Base-by-base conservation (phyloP, 805 yeast genomes). In the Brettanomyces custersianus region DNA sequence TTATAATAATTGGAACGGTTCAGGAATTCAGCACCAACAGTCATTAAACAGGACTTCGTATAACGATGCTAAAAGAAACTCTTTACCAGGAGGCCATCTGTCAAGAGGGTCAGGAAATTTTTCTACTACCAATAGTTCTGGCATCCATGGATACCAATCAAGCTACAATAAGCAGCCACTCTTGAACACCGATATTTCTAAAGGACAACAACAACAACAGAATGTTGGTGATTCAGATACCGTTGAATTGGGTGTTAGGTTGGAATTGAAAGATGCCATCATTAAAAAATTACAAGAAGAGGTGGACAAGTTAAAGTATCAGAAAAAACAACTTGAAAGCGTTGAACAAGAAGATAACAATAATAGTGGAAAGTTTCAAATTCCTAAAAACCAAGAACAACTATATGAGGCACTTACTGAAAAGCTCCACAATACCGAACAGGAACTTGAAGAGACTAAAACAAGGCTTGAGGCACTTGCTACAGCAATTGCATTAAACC, bases 381-480 rank as follows among this genome's bases (percentile, higher is more conserved):
- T 57, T n/a, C 61, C 62, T 6, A 50, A 49, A 38, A 57, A 52
- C 28, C 57, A 59, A 32, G 58, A 54, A 41, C 52, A 57, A 24
- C 39, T 59, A 27, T 59, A 56, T 37, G 44, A 42, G 32, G 46
- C 44, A 34, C 42, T 58, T 5, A 43, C 54, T 40, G 54, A 49
- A 20, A 54, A 52, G 34, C 31, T 58, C 21, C 48, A 46, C 29
- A 32, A 37, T 11, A 47, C 57, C 1, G 57, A 58, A 23, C 51
- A 59, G 13, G 85, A 82, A 45, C 60, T 79, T 37, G 66, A 68
- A 19, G 81, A 77, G 16, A 73, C 85, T 1, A 80, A 79, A 42
- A 45, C 60, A 12, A 65, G 80, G 44, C 59, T 84, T 32, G 94
- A 84, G 47, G 66, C 81, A 19, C 46, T 82, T 9, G 45, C 73